These are phyloP conservation scores for Calonectria naviculata DNA, from an alignment of 2,329 filamentous ascomycete species.

Conservation along the genomic window DNA sequence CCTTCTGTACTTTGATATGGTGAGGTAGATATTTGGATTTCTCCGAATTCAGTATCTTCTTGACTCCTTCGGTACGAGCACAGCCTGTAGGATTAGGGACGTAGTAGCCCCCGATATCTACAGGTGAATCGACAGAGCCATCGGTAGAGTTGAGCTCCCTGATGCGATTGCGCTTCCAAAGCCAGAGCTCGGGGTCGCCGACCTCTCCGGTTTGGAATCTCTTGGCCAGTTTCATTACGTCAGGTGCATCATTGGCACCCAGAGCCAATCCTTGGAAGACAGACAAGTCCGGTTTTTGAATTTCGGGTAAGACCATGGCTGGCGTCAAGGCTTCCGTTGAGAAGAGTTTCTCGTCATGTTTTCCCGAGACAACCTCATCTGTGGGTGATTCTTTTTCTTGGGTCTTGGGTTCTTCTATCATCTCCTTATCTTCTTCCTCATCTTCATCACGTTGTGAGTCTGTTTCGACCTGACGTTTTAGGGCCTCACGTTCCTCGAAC, in stretches of 20 bases:
- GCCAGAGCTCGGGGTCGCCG: constrained; percentile 64
- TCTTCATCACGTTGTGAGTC: constrained; percentile 54
- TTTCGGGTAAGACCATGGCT: constrained; percentile 57
- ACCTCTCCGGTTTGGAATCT: constrained; percentile 58
- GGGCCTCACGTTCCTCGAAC: constrained; percentile 73
- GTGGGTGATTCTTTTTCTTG: constrained; percentile 38
- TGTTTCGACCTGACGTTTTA: constrained; percentile 66
- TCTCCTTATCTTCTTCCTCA: constrained; percentile 50
- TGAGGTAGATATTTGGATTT: constrained; percentile 99
- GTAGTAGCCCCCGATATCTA: constrained; percentile 75
- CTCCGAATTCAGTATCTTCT: constrained; percentile 96
- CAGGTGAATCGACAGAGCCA: constrained; percentile 43
- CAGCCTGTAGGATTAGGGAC: constrained; percentile 87
- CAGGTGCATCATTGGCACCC: constrained; percentile 58
- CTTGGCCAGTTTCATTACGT: constrained; percentile 60
- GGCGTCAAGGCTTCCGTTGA: constrained; percentile 57
- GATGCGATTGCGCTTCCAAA: constrained; percentile 68
- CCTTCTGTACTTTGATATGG: constrained; percentile 94
- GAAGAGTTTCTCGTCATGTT: constrained; percentile 59
- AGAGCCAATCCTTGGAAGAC: constrained; percentile 58
- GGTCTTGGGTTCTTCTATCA: constrained; percentile 25
- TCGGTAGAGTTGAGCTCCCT: constrained; percentile 62
- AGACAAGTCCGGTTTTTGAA: constrained; percentile 58
- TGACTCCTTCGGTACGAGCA: constrained; percentile 91
- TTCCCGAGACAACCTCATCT: constrained; percentile 53